A percentile compares a stretch with the other conserved stretches of the same genome.
Evolutionary conservation across 257 asterid species (phyloP).

Genomic region (Solanum neorickii): DNA sequence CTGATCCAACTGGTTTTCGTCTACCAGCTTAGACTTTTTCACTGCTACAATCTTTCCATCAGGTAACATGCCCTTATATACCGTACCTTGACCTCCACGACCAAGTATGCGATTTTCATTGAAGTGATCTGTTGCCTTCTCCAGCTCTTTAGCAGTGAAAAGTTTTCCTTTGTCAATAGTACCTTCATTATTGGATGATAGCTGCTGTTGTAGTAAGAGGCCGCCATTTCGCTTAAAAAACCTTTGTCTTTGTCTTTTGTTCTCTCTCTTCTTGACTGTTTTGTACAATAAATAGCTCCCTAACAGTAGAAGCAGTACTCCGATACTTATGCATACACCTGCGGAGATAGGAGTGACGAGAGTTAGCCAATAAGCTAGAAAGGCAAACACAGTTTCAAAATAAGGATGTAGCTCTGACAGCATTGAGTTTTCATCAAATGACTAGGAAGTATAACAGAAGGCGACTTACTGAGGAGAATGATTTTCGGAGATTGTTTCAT

Average conservation of each 20-base stretch:
- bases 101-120: conserved; percentile 9
- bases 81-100: conserved; percentile 8
- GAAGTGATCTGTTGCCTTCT: conserved; percentile 12
- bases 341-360: neutral
- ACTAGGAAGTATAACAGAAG: neutral
- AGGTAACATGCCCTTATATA: conserved; percentile 7
- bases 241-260: neutral
- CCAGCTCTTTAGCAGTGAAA: conserved; percentile 11
- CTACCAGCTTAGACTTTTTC: neutral
- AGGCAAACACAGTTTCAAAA: neutral
- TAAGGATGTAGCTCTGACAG: neutral
- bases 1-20: neutral
- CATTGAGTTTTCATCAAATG: neutral
- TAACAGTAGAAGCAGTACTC: neutral
- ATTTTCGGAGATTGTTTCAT: neutral
- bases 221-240: conserved; percentile 14
- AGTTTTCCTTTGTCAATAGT: conserved; percentile 5
- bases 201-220: conserved; percentile 8
- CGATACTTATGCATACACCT: neutral
- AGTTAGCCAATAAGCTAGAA: neutral
- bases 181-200: neutral
- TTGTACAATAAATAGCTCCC: neutral
- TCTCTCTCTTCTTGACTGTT: neutral
- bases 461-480: neutral
- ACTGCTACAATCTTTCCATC: conserved; percentile 10